Conservation (phyloP, 805 yeast species). For the Pichia eremophila region DNA sequence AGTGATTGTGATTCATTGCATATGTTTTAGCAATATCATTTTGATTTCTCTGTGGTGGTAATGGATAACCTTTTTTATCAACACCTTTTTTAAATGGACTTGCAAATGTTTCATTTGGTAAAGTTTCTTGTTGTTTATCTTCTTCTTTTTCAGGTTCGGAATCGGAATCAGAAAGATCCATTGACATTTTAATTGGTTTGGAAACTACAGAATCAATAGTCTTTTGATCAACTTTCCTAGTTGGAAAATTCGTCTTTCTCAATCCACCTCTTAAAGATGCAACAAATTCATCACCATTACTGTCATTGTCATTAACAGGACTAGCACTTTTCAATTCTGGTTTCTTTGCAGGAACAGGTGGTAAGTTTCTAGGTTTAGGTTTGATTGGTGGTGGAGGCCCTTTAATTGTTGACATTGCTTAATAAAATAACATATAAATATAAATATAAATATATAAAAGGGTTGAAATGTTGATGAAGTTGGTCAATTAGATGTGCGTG, state of each 20-base stretch:
- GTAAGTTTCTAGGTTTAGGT: constrained; percentile 26
- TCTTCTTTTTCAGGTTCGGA: constrained; percentile 2
- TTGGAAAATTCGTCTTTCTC: constrained; percentile 6
- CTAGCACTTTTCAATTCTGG: constrained; percentile 6
- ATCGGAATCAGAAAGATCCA: background rate
- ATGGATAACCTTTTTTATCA: background rate
- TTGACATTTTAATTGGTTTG: constrained; percentile 4
- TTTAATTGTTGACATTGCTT: constrained; percentile 8
- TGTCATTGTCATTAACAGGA: constrained; percentile 1
- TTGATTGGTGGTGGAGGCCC: constrained; percentile 24
- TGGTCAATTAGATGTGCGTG: no score
- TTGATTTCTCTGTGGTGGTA: constrained; percentile 6
- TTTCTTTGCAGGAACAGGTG: constrained; percentile 19
- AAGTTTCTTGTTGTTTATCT: background rate
- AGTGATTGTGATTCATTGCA: background rate
- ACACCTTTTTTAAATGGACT: constrained; percentile 3
- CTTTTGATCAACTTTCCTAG: background rate
- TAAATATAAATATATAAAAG: no score
- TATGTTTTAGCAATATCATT: background rate
- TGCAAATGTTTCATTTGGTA: background rate
- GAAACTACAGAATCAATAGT: constrained; percentile 2
- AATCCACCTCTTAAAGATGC: constrained; percentile 8
- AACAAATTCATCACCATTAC: constrained; percentile 1
- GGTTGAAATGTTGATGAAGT: no score
- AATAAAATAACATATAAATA: no score